Base-by-base conservation (phyloP, 345 rosid genomes). In the thale cress (Arabidopsis thaliana) region DNA sequence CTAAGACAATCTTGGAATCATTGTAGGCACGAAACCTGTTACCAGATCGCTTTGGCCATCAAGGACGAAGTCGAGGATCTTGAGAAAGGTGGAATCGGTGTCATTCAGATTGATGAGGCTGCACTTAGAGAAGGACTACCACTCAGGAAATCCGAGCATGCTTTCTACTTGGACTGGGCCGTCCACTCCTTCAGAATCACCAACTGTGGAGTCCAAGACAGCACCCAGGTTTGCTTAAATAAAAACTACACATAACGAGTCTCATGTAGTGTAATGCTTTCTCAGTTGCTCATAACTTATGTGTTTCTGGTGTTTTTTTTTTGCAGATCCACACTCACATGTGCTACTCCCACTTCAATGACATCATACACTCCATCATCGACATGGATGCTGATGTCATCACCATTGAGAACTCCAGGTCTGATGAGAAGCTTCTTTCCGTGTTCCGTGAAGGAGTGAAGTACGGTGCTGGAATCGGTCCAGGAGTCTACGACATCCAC, bases 151-250 rank as follows among this genome's bases (percentile, higher is more conserved):
- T 83, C 98, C 0, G 99, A 96, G 79, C 99, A 93, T 46, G 93
- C 96, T 71, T 92, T 90, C 89, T 96, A 96, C 88, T 84, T 93
- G 85, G 94, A 96, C 36, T 93, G 99, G 99, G 99, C 98, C 6
- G 99, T 96, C 28, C 99, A 96, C 92, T 96, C 99, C 44, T 96
- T 96, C 86, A 86, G 98, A 81, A 96, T 96, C 83, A 93, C 99
- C 78, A 96, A 96, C 81, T 72, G 79, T 23, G 99, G 98, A 2
- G 96, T 96, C 53, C 75, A 79, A 81, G 97, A 96, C 87, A 89
- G 86, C 66, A 87, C 93, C 73, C 99, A 95, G 99, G 99, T 95
- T 74, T 59, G 67, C 75, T 58, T 71, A n/a, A 10, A n/a, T 11
- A 0, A 37, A 0, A 33, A 8, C 32, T 13, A 62, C 34, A 20